Base-by-base conservation (phyloP, 441 rosid genomes). In the Adansonia gregorii region DNA sequence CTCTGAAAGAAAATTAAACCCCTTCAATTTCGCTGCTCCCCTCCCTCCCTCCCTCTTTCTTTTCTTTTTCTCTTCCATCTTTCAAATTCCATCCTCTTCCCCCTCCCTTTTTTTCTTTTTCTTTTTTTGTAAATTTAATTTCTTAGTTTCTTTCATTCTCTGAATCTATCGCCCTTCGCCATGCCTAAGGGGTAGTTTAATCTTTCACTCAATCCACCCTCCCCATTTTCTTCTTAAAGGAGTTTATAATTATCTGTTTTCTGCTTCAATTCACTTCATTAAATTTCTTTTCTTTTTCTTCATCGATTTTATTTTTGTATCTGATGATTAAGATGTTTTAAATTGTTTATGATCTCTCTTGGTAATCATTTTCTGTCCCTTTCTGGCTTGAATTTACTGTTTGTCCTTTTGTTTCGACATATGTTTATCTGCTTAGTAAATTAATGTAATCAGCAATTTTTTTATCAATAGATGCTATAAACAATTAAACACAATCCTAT, bases 101-200 rank as follows among this genome's bases (percentile, higher is more conserved):
- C 67, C 43, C 46, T 19, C 45, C 67, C 43, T 4, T 54, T 54
- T n/a, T 27, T 51, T 48, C 14, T 8, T 65, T 7, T 45, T 6
- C n/a, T 43, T 12, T 6, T 51, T 22, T 65, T 20, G 9, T 64
- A 35, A 60, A 20, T 35, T 64, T 35, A 39, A 64, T 64, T 64
- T 6, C 67, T 39, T 35, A 19, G 11, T n/a, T 15, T 66, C 63
- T 59, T 55, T 70, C 51, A 43, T 58, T 58, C 63, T 58, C 67
- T 72, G 17, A 51, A 72, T 15, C 68, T 3, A 3, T 48, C 74
- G 69, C 70, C 79, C 3, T 1, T 54, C 76, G 64, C 73, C 79
- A 87, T 87, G 85, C 81, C 85, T 55, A 83, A 80, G 77, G 79
- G 86, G 87, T 86, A 41, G 6, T 64, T 5, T 63, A 4, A 75